A percentile compares a stretch with the other conserved stretches of the same genome.
Conservation (phyloP, 2,329 filamentous ascomycete genomes). For the Epichloe aotearoae region DNA sequence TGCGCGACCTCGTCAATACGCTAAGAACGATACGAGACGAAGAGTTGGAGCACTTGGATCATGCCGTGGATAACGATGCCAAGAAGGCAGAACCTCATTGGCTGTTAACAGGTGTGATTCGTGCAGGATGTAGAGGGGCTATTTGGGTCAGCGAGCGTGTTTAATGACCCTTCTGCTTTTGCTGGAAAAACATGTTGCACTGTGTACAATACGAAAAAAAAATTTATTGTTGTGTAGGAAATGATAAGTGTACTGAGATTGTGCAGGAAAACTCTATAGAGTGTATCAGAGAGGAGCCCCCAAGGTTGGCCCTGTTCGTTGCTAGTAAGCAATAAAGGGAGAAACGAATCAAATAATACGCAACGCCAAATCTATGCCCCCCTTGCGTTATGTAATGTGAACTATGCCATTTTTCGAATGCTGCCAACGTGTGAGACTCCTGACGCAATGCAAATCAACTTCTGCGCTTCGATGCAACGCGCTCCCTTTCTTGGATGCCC, state of each 20-base stretch:
- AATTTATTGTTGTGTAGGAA: background rate
- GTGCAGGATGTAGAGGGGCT: slow-evolving; percentile 78
- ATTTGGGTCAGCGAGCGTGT: slow-evolving; percentile 82
- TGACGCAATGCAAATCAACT: slow-evolving; percentile 15
- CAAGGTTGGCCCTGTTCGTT: background rate
- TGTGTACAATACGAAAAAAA: too few relatives aligned
- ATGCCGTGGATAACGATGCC: slow-evolving; percentile 86
- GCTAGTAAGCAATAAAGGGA: background rate
- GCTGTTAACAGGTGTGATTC: slow-evolving; percentile 72
- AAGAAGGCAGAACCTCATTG: slow-evolving; percentile 85
- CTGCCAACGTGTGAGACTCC: background rate
- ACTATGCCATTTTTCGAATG: background rate
- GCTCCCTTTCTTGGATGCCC: background rate
- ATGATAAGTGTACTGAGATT: background rate
- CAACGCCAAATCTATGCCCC: slow-evolving; percentile 1
- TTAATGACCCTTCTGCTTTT: slow-evolving; percentile 20
- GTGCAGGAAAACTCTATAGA: slow-evolving; percentile 1
- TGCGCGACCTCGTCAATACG: slow-evolving; percentile 57
- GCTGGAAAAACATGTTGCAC: background rate
- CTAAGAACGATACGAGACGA: slow-evolving; percentile 82
- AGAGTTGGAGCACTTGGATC: slow-evolving; percentile 91
- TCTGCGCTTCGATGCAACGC: slow-evolving; percentile 9
- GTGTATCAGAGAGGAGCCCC: background rate
- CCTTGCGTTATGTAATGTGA: background rate
- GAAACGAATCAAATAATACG: background rate